Base-by-base conservation (phyloP, 768 basidiomycete genomes). In the Calocybe gangraenosa region DNA sequence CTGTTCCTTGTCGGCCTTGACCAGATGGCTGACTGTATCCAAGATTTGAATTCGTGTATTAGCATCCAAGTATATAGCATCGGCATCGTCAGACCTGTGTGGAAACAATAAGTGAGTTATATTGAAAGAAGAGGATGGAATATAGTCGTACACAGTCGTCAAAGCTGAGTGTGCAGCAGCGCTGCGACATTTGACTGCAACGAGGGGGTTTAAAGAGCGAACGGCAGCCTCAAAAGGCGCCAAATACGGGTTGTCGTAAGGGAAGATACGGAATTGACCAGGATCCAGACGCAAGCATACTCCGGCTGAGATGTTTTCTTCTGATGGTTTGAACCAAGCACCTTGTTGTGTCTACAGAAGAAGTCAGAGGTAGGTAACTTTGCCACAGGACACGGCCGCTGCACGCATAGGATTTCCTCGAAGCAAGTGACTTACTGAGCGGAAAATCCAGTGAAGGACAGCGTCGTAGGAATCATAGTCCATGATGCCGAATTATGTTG, bases 1-100 rank as follows among this genome's bases (percentile, higher is more conserved):
- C 56, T 93, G 91, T 59, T 93, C 91, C 68, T 92, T 93, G 59
- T 93, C 87, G 6, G 90, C 90, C 32, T 76, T 74, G 5, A 84
- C 78, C 33, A 94, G 68, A 46, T 78, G 73, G 42, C 60, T 56
- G 53, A 93, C 79, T 13, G 78, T 78, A 47, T 88, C 84, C 19
- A 94, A 62, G 45, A 94, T 81, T 64, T 94, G 92, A 42, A 94
- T 93, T 5, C 89, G 84, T 1, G 90, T 93, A 59, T 92, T 81
- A 44, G 64, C 60, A 64, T 90, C 87, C 49, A 94, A 75, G 55
- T 82, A 82, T 50, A 89, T 79, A 22, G 76, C 78, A 8, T 61
- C 62, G 1, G 76, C 75, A 53, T 83, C 76, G 4, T 83, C 81
- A 14, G 74, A 53, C 19, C 86, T 87, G 30, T 35, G 38, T 44